phyloP scores from a whole-genome alignment of 768 basidiomycete species.

The Multifurca ochricompacta region DNA sequence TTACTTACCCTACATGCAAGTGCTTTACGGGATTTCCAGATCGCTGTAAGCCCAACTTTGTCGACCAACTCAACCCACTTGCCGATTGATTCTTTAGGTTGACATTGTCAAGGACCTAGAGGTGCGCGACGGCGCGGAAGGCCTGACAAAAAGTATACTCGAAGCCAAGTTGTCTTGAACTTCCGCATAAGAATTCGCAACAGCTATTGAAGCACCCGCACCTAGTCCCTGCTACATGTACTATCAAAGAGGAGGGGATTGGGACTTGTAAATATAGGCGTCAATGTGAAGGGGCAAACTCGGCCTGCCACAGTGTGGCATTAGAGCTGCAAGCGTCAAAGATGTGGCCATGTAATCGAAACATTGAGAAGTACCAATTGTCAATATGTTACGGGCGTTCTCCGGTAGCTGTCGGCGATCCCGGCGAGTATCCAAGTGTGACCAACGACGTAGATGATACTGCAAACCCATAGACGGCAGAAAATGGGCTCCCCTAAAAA shows the following conservation, averaged over 20 bases:
- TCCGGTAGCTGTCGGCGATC: constrained; percentile 45
- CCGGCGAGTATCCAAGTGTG: constrained; percentile 75
- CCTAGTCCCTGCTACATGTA: too few species aligned
- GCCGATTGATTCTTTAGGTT: constrained; percentile 37
- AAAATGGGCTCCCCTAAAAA: constrained; percentile 75
- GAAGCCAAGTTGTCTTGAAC: constrained; percentile 40
- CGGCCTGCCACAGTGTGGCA: neutral
- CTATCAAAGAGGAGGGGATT: neutral
- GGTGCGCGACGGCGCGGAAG: constrained; percentile 72
- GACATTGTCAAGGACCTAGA: constrained; percentile 78
- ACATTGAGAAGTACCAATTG: neutral
- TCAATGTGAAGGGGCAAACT: neutral
- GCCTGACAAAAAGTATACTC: constrained; percentile 64
- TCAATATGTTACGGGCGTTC: neutral
- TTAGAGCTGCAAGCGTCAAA: neutral
- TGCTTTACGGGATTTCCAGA: constrained; percentile 71
- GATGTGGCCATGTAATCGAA: neutral
- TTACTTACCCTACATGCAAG: constrained; percentile 76
- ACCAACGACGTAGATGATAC: constrained; percentile 63
- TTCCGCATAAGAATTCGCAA: neutral
- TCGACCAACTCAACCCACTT: neutral
- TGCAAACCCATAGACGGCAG: constrained; percentile 67
- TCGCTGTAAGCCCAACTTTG: constrained; percentile 37
- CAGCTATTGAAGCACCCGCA: neutral
- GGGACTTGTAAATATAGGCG: constrained; percentile 4